Evolutionary conservation across 176 grass and related monocot genomes (phyloP), one percentile per base, ranked within the genome.

Genomic region (Ensete glaucum): DNA sequence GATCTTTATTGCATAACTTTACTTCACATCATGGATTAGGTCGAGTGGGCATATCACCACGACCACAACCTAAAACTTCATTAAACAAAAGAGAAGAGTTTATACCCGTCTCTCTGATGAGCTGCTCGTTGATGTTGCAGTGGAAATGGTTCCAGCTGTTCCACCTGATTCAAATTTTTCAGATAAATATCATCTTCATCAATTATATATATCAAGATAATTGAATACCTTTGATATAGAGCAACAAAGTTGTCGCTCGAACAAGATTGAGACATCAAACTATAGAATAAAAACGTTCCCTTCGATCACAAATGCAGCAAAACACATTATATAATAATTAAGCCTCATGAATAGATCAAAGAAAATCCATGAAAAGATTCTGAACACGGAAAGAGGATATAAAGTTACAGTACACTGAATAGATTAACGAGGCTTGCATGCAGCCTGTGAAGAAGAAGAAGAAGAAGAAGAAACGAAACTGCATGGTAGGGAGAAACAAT

Each of bases 61-160:
- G 8, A 71, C 9, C 50, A 54, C 62, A 25, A 15, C 13, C n/a
- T 16, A 15, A 73, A 22, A 56, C 23, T 11, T 26, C 23, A 52
- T 15, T 73, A 11, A 19, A 15, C 1, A 7, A 11, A 50, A 19
- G 62, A 0, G 52, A 48, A 71, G 55, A 13, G 0, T 29, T 29
- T 10, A 29, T 68, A 92, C 93, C 93, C 52, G 93, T 96, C 64
- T 96, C 73, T 62, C 74, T 86, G 79, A 96, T 85, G 74, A 86
- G 67, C 29, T 69, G 8, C 85, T 96, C 93, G 72, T 88, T 88
- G 81, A 96, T 86, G 15, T 53, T 66, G 79, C 89, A 96, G 53
- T 15, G 64, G 24, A 96, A 96, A 70, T 96, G 93, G 83, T 96
- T 96, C 93, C 93, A 96, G 81, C 89, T 96, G 71, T 96, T 96